phyloP scores from a whole-genome alignment of 805 yeast species.

The Myxozyma kluyveri region DNA sequence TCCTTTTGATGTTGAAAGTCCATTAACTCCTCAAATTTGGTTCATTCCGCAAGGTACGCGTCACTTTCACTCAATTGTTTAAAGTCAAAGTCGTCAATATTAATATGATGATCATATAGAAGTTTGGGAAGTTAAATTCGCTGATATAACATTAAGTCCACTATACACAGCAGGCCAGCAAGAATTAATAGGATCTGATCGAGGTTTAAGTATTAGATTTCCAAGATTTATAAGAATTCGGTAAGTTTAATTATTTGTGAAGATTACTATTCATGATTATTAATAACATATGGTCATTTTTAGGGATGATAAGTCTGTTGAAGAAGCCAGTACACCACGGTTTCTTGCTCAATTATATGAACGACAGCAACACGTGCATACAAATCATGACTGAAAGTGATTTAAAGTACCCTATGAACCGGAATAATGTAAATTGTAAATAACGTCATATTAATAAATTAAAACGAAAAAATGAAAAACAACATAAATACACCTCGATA shows the following conservation, averaged over 20 bases:
- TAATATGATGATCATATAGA: slow-evolving; percentile 11
- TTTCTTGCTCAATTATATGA: slow-evolving; percentile 27
- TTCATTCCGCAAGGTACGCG: slow-evolving; percentile 30
- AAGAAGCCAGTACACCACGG: slow-evolving; percentile 31
- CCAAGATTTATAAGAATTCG: slow-evolving; percentile 31
- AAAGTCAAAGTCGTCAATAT: too few species aligned
- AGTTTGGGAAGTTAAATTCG: slow-evolving; percentile 33
- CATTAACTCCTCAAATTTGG: slow-evolving; percentile 25
- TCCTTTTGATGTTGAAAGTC: slow-evolving; percentile 24
- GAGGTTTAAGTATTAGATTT: slow-evolving; percentile 32
- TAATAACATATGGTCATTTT: background rate
- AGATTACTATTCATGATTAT: background rate
- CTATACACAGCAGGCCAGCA: slow-evolving; percentile 30
- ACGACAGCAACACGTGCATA: slow-evolving; percentile 11
- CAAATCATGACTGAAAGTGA: too few species aligned
- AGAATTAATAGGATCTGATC: slow-evolving; percentile 7
- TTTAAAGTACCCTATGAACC: too few species aligned
- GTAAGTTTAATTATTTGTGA: background rate
- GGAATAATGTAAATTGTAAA: too few species aligned
- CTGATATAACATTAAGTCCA: slow-evolving; percentile 32
- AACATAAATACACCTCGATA: too few species aligned
- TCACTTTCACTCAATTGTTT: background rate
- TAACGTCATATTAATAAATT: too few species aligned
- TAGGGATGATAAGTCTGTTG: slow-evolving; percentile 29
- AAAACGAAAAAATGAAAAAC: too few species aligned